Percentiles rank a stretch among this genome's conserved stretches.
phyloP scores from a whole-genome alignment of 2,329 filamentous ascomycete genomes.

The Colletotrichum sp. region DNA sequence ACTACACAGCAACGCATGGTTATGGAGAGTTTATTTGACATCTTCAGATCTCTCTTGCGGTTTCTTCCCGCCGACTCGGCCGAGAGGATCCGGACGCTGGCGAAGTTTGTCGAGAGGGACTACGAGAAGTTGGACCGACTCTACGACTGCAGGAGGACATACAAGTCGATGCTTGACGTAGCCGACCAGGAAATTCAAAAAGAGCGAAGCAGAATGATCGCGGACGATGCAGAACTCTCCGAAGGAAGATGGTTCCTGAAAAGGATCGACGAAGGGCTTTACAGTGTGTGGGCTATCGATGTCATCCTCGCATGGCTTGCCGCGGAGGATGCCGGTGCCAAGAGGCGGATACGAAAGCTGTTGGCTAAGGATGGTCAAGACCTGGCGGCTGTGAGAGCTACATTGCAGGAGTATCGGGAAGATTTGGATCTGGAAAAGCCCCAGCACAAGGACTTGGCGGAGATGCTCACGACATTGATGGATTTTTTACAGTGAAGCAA shows the following conservation, averaged over 20 bases:
- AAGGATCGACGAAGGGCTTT: slow-evolving; percentile 83
- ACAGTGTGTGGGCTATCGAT: slow-evolving; percentile 83
- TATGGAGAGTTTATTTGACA: slow-evolving; percentile 75
- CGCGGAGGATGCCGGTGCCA: slow-evolving; percentile 84
- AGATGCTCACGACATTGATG: slow-evolving; percentile 60
- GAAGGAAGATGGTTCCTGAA: slow-evolving; percentile 75
- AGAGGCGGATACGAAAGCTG: slow-evolving; percentile 64
- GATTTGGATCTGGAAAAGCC: slow-evolving; percentile 61
- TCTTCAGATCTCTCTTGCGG: slow-evolving; percentile 84
- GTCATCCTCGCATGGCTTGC: slow-evolving; percentile 87
- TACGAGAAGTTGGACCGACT: slow-evolving; percentile 84
- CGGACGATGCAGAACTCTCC: slow-evolving; percentile 64
- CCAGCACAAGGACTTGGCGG: slow-evolving; percentile 61
- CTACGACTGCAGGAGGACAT: slow-evolving; percentile 73
- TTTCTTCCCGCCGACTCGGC: slow-evolving; percentile 79
- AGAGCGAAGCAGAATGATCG: slow-evolving; percentile 34
- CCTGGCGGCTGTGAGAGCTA: slow-evolving; percentile 66
- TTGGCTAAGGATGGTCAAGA: slow-evolving; percentile 73
- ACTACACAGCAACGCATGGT: slow-evolving; percentile 40
- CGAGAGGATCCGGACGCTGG: slow-evolving; percentile 80
- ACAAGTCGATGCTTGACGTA: slow-evolving; percentile 63
- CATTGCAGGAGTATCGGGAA: slow-evolving; percentile 66
- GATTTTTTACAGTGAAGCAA: slow-evolving; percentile 46
- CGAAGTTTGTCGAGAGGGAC: slow-evolving; percentile 95
- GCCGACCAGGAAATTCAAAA: slow-evolving; percentile 68